Evolutionary conservation across 139 green algal genomes (phyloP).

Genomic region (Volvox reticuliferus): DNA sequence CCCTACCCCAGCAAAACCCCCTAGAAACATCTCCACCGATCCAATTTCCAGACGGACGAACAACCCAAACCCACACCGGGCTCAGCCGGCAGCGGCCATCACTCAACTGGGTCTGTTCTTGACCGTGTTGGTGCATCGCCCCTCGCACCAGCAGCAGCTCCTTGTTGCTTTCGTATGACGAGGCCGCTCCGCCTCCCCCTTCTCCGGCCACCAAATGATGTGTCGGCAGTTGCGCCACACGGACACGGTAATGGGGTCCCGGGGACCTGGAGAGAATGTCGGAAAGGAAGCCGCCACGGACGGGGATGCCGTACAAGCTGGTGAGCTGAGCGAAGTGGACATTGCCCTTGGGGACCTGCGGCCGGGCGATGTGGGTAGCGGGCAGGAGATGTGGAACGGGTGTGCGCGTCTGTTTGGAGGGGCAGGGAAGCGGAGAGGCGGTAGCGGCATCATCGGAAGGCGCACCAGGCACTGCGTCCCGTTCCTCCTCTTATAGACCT

Average conservation of each 20-base stretch:
- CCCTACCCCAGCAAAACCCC: no score
- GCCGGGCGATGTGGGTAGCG: not conserved
- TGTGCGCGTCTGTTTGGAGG: not conserved
- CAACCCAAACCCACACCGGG: no score
- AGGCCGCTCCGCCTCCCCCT: not conserved
- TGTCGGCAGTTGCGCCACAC: not conserved
- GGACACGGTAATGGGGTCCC: not conserved
- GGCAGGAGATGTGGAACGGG: no score
- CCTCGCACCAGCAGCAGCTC: constrained; percentile 49
- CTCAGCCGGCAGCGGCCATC: no score
- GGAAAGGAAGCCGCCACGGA: not conserved
- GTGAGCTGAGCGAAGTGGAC: constrained; percentile 4
- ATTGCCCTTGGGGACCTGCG: constrained; percentile 13
- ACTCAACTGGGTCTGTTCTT: constrained; percentile 31
- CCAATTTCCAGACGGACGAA: no score
- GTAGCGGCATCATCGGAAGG: no score
- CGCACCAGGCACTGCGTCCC: not conserved
- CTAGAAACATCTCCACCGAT: no score
- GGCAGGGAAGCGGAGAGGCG: no score
- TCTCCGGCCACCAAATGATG: not conserved
- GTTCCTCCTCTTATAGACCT: no score
- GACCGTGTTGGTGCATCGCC: constrained; percentile 18
- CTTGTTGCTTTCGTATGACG: constrained; percentile 29
- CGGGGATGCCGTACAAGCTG: not conserved
- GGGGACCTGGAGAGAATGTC: not conserved